A percentile compares a stretch with the other conserved stretches of the same genome.
These are phyloP conservation scores for Hyaloscypha finlandica DNA, from an alignment of 495 filamentous ascomycete genomes.

Conservation along the genomic window DNA sequence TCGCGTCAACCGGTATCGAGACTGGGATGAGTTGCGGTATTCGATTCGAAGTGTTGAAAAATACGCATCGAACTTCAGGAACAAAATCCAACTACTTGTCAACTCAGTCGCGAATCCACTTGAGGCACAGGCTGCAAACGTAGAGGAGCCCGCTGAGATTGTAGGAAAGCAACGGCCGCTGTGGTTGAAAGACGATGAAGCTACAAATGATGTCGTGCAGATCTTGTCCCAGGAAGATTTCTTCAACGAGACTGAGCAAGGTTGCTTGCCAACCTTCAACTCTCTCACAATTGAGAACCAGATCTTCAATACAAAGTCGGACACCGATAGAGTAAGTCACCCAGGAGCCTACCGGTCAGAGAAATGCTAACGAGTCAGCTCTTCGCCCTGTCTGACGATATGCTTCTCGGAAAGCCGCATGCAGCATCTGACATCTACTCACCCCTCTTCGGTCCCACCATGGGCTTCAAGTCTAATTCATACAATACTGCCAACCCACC, in stretches of 20 bases:
- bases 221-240: conserved; percentile 45
- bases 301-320: conserved; percentile 39
- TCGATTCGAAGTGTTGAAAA: conserved; percentile 45
- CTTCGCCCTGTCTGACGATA: conserved; percentile 46
- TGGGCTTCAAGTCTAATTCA: conserved; percentile 44
- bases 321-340: conserved; percentile 23
- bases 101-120: conserved; percentile 39
- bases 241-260: conserved; percentile 40
- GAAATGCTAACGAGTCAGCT: conserved; percentile 26
- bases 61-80: conserved; percentile 41
- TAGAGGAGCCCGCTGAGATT: not conserved
- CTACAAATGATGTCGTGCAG: conserved; percentile 37
- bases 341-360: not conserved
- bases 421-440: conserved; percentile 46
- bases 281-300: conserved; percentile 47
- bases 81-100: conserved; percentile 46
- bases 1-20: conserved; percentile 44
- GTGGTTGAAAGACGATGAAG: conserved; percentile 39
- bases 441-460: conserved; percentile 43
- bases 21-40: conserved; percentile 47
- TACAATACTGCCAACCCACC: conserved; percentile 45
- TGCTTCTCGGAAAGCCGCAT: conserved; percentile 44
- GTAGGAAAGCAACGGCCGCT: not conserved
- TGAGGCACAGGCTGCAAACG: not conserved
- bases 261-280: conserved; percentile 47